phyloP scores from a whole-genome alignment of 2,329 filamentous ascomycete genomes.

The Trichoderma breve region DNA sequence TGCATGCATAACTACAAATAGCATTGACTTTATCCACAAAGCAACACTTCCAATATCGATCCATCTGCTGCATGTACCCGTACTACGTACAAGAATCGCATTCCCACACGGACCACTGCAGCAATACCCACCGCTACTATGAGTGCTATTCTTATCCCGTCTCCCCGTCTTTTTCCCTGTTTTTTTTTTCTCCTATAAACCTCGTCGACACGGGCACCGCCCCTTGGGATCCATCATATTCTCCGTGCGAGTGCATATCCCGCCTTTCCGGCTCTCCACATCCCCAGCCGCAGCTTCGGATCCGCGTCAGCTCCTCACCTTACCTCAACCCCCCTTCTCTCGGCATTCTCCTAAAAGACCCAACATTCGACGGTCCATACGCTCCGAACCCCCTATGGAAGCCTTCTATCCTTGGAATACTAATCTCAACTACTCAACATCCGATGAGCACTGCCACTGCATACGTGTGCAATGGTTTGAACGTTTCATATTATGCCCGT shows the following conservation, averaged over 20 bases:
- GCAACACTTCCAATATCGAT: neutral
- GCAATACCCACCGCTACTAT: neutral
- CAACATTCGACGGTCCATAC: neutral
- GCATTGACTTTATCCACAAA: neutral
- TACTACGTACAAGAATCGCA: neutral
- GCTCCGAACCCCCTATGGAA: neutral
- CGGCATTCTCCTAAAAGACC: neutral
- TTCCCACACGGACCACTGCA: neutral
- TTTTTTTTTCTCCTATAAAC: neutral
- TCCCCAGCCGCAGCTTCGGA: slow-evolving; percentile 2
- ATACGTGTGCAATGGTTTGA: neutral
- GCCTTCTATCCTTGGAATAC: neutral
- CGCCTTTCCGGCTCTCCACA: slow-evolving; percentile 6
- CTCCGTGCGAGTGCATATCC: slow-evolving; percentile 4
- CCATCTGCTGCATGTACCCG: neutral
- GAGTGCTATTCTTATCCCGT: neutral
- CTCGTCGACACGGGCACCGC: neutral
- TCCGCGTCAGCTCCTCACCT: slow-evolving; percentile 1
- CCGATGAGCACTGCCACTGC: neutral
- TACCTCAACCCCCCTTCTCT: neutral
- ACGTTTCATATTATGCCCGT: neutral
- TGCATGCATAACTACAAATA: neutral
- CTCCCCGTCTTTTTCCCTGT: neutral
- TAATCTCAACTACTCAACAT: too few relatives aligned
- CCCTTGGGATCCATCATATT: neutral